phyloP scores from a whole-genome alignment of 1,139 yeast species.

The Pichia sp. region DNA sequence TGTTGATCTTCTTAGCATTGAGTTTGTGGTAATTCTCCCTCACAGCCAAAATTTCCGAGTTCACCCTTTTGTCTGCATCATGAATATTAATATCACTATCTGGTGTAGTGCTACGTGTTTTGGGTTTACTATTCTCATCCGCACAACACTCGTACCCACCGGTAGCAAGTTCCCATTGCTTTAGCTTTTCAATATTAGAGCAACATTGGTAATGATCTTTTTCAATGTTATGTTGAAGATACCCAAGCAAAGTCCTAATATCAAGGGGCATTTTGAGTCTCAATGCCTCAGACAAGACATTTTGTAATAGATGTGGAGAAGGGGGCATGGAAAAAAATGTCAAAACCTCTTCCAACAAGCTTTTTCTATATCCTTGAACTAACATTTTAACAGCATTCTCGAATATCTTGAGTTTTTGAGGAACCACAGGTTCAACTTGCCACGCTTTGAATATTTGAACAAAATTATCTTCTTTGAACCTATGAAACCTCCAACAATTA shows the following conservation, averaged over 20 bases:
- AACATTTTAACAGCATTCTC: conserved; percentile 16
- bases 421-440: conserved; percentile 18
- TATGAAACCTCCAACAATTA: conserved; percentile 31
- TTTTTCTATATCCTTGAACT: conserved; percentile 16
- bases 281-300: background rate
- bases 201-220: background rate
- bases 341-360: conserved; percentile 19
- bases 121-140: too few relatives aligned
- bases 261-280: background rate
- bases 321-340: conserved; percentile 18
- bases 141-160: too few relatives aligned
- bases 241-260: background rate
- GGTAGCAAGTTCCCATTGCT: background rate
- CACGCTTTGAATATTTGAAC: conserved; percentile 15
- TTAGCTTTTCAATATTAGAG: background rate
- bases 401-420: conserved; percentile 16
- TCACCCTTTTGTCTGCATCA: too few relatives aligned
- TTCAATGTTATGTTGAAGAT: background rate
- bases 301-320: background rate
- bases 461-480: conserved; percentile 11
- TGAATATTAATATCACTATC: too few relatives aligned
- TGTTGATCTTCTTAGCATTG: too few relatives aligned
- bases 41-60: too few relatives aligned
- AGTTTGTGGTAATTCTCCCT: too few relatives aligned
- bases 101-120: too few relatives aligned